These are phyloP conservation scores for Daldinia grandis DNA, from an alignment of 495 filamentous ascomycete species.

Conservation along the genomic window DNA sequence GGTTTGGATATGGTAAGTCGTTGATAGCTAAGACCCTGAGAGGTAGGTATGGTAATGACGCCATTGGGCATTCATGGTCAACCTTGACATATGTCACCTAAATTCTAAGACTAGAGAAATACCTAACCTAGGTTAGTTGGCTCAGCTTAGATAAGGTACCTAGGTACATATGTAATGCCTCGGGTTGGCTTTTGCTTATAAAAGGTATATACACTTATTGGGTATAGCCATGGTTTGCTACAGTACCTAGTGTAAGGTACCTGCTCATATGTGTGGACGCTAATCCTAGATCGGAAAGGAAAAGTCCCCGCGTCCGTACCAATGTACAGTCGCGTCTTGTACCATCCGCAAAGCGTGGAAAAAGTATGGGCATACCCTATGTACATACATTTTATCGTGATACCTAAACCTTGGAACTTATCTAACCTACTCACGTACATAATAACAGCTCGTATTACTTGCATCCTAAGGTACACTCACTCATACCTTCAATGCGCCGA, in stretches of 20 bases:
- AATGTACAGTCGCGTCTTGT: conserved; percentile 26
- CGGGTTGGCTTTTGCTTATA: too few species aligned
- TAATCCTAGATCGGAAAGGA: conserved; percentile 10
- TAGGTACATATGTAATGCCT: too few species aligned
- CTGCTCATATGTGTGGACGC: neutral
- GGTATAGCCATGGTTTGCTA: too few species aligned
- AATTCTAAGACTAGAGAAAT: neutral
- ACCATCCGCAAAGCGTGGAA: conserved; percentile 14
- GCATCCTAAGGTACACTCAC: neutral
- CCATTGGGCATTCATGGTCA: neutral
- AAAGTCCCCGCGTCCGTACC: conserved; percentile 25
- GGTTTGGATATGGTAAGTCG: neutral
- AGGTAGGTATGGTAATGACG: conserved; percentile 17
- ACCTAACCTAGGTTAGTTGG: neutral
- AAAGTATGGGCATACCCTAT: neutral
- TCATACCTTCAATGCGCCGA: conserved; percentile 8
- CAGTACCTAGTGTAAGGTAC: too few species aligned
- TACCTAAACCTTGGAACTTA: neutral
- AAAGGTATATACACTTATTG: neutral
- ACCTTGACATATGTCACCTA: neutral
- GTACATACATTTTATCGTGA: conserved; percentile 5
- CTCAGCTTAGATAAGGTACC: neutral
- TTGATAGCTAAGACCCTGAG: conserved; percentile 5
- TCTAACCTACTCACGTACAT: conserved; percentile 7
- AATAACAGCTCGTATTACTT: neutral